Evolutionary conservation across 208 protist genomes (phyloP), one percentile per base, ranked within the genome.

Genomic region (Acanthamoeba lenticulata): DNA sequence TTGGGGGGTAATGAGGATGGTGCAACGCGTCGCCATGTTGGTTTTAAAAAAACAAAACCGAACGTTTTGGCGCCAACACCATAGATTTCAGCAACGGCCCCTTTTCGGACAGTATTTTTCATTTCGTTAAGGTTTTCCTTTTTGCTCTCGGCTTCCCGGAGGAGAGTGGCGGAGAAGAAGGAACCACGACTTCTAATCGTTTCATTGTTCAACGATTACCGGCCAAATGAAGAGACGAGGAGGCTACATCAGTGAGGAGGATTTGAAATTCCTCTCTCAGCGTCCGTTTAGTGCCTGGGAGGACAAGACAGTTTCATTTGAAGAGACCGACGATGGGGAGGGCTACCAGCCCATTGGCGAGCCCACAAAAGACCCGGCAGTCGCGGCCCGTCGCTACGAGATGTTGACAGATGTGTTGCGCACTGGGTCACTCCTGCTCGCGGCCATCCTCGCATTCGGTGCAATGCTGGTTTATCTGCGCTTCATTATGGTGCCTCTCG

Each of bases 401-500:
- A 89, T 62, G 38, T 17, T 89, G 52, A 89, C 47, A 0, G 44
- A 57, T 7, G 81, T 55, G 17, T 44, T 89, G 15, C 44, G 52
- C 29, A 60, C 38, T 7, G 81, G 81, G 32, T 38, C 44, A 17
- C 52, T 89, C 47, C 52, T 89, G 81, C n/a, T 89, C 17, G 44
- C 52, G 21, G 81, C 47, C 9, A 6, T 89, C 1, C 52, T 89
- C 17, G 81, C 81, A 38, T 42, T 89, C 2, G 81, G 81, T 6
- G 44, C 52, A n/a, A 89, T 89, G 44, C 52, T 89, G 44, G 81
- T 89, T 27, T 89, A 89, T 34, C 21, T 89, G 81, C 47, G 52
- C 44, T 89, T 89, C 32, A 27, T 89, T 21, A 65, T 89, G 81
- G 81, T 89, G n/a, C 81, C 81, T 17, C 81, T 89, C 32, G 81